phyloP scores from a whole-genome alignment of 352 stramenopile species.

The Globisporangium megalacanthum region DNA sequence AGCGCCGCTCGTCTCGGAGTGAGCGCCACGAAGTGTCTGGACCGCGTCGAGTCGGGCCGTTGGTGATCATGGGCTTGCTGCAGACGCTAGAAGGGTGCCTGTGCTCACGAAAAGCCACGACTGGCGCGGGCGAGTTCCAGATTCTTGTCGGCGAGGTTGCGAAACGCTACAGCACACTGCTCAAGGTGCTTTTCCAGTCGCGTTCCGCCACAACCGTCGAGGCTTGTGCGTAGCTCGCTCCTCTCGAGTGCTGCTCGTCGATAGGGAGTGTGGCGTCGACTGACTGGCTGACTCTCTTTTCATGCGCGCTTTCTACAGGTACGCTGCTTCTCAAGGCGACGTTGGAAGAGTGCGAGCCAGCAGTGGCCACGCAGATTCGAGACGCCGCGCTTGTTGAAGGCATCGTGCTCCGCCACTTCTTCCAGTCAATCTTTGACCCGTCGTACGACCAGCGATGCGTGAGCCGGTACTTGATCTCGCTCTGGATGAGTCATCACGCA shows the following conservation, averaged over 20 bases:
- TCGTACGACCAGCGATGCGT: constrained; percentile 92
- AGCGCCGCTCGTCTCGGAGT: constrained; percentile 13
- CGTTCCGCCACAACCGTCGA: constrained; percentile 83
- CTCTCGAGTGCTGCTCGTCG: background rate
- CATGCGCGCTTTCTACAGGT: constrained; percentile 43
- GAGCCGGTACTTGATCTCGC: constrained; percentile 91
- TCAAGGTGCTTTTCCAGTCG: constrained; percentile 89
- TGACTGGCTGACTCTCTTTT: background rate
- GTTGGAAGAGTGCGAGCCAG: constrained; percentile 81
- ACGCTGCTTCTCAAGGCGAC: constrained; percentile 91
- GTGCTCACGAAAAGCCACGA: constrained; percentile 87
- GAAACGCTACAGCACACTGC: constrained; percentile 72
- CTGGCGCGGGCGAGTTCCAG: constrained; percentile 57
- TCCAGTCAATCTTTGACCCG: constrained; percentile 90
- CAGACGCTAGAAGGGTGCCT: constrained; percentile 89
- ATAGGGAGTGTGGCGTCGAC: background rate
- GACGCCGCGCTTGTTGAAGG: constrained; percentile 90
- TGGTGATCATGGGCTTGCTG: constrained; percentile 90
- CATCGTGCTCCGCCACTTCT: constrained; percentile 92
- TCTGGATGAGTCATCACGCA: constrained; percentile 92
- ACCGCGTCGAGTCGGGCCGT: constrained; percentile 34
- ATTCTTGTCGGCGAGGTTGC: constrained; percentile 53
- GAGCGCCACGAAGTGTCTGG: constrained; percentile 9
- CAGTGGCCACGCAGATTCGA: constrained; percentile 80
- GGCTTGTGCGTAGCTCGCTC: constrained; percentile 42